Percentiles rank a stretch among this genome's conserved stretches.
Evolutionary conservation across 2,329 filamentous ascomycete genomes (phyloP).

Genomic region (Pyrenophora graminea): DNA sequence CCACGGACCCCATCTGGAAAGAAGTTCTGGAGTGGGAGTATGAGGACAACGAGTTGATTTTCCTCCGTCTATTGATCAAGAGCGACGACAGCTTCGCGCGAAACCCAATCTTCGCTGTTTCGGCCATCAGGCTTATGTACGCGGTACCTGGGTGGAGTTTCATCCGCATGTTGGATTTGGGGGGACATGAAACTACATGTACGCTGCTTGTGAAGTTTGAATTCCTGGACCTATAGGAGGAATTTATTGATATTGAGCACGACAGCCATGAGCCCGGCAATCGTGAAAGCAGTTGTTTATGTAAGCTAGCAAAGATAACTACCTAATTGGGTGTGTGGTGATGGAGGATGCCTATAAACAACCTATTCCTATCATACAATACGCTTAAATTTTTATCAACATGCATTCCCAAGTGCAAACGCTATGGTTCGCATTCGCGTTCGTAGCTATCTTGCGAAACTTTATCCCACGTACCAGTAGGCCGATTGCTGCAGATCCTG

Average conservation of each 20-base stretch:
- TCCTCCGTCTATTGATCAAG: conserved; percentile 68
- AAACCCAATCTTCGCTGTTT: conserved; percentile 66
- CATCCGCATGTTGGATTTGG: conserved; percentile 66
- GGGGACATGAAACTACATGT: conserved; percentile 66
- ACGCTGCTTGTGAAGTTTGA: conserved; percentile 66
- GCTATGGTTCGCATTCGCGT: too few relatives aligned
- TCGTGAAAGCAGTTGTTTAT: not conserved
- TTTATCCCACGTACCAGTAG: not conserved
- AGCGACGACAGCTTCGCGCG: conserved; percentile 65
- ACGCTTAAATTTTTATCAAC: too few relatives aligned
- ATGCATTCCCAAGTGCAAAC: too few relatives aligned
- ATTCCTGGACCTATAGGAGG: conserved; percentile 42
- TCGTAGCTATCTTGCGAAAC: not conserved
- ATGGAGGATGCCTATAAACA: not conserved
- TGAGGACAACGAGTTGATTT: conserved; percentile 68
- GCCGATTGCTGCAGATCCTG: not conserved
- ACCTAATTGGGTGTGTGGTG: not conserved
- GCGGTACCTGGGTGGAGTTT: conserved; percentile 64
- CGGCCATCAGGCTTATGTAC: conserved; percentile 64
- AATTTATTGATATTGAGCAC: not conserved
- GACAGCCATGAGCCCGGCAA: not conserved
- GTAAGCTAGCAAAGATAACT: not conserved
- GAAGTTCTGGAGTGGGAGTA: conserved; percentile 70
- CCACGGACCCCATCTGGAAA: conserved; percentile 68
- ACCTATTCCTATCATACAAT: too few relatives aligned